Evolutionary conservation across 2,329 filamentous ascomycete genomes (phyloP).

Genomic region (Zymoseptoria ardabiliae): DNA sequence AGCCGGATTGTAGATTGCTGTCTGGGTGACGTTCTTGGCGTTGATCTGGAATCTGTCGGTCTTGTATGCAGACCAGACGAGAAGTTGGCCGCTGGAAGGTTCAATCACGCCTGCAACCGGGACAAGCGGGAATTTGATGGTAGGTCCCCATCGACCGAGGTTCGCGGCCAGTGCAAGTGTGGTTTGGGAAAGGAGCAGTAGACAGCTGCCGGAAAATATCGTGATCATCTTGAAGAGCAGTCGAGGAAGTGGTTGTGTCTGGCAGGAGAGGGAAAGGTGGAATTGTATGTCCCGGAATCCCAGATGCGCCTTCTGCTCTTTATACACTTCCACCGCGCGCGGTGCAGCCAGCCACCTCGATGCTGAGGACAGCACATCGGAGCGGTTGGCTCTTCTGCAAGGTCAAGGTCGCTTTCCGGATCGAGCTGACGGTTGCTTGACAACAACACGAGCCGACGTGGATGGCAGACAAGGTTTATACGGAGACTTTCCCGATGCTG

Average conservation of each 20-base stretch:
- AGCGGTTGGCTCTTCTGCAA: background rate
- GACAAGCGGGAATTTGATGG: conserved; percentile 1
- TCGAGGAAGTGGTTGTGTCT: background rate
- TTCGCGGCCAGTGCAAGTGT: background rate
- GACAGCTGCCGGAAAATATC: background rate
- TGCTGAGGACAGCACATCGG: background rate
- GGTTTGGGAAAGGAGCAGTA: background rate
- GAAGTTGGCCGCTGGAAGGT: conserved; percentile 1
- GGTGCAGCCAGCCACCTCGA: background rate
- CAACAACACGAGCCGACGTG: background rate
- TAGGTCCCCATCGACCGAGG: conserved; percentile 2
- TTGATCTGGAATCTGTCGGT: background rate
- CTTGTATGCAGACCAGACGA: conserved; percentile 2
- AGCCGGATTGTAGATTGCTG: background rate
- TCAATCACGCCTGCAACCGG: conserved; percentile 2
- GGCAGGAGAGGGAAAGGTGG: too few relatives aligned
- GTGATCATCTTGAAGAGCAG: background rate
- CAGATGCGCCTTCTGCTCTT: background rate
- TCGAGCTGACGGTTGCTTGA: background rate
- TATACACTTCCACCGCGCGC: background rate
- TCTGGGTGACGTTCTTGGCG: background rate
- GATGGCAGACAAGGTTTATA: background rate
- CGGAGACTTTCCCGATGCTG: background rate
- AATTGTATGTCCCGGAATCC: background rate
- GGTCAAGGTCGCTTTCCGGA: background rate